Conservation (phyloP, 352 stramenopile species). For the Phytopythium oedochilum region DNA sequence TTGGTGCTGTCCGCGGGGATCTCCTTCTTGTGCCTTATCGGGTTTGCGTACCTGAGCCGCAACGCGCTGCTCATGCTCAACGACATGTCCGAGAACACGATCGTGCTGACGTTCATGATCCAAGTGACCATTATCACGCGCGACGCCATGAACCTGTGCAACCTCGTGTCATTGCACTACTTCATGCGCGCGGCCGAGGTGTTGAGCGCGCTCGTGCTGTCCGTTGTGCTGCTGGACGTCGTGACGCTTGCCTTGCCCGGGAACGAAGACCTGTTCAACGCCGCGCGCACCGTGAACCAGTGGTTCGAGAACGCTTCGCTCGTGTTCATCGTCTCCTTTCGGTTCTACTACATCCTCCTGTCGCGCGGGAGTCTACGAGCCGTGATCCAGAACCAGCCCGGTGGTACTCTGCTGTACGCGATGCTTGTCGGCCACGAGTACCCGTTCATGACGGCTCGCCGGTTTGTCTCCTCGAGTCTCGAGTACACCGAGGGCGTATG, state of each 20-base stretch:
- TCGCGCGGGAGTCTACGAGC: constrained; percentile 10
- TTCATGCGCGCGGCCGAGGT: constrained; percentile 16
- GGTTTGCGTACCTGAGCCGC: constrained; percentile 8
- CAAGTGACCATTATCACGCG: constrained; percentile 30
- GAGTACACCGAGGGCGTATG: constrained; percentile 12
- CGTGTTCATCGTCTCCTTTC: constrained; percentile 21
- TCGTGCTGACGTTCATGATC: constrained; percentile 16
- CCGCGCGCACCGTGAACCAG: neutral
- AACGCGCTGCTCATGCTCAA: constrained; percentile 8
- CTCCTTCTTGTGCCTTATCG: constrained; percentile 11
- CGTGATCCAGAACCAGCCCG: constrained; percentile 13
- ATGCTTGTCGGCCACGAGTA: constrained; percentile 25
- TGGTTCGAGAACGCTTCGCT: constrained; percentile 17
- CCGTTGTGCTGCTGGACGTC: constrained; percentile 6
- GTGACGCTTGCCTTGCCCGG: constrained; percentile 2
- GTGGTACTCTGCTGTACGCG: constrained; percentile 16
- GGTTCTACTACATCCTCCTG: constrained; percentile 22
- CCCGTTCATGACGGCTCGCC: constrained; percentile 15
- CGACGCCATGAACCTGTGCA: constrained; percentile 22
- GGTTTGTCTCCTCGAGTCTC: neutral
- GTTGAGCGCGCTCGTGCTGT: constrained; percentile 2
- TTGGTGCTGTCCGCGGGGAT: constrained; percentile 4
- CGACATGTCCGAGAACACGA: constrained; percentile 12
- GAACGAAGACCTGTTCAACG: neutral
- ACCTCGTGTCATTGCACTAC: constrained; percentile 14